Evolutionary conservation across 2,329 filamentous ascomycete genomes (phyloP).

Genomic region (Dactylella cylindrospora): DNA sequence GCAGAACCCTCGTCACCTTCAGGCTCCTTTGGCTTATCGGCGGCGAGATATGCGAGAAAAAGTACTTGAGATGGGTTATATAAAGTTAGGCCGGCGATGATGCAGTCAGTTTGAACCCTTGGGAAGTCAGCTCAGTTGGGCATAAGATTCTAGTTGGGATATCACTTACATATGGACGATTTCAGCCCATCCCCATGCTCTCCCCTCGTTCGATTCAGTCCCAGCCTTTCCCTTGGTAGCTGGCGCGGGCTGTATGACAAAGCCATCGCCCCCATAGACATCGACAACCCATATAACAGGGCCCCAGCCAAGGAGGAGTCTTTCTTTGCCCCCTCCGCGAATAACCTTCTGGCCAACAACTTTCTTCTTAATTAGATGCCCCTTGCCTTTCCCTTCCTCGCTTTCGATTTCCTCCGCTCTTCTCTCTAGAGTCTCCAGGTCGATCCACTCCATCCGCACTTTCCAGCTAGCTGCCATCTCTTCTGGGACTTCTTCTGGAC

Average conservation of each 20-base stretch:
- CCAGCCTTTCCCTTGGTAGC: conserved; percentile 25
- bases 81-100: conserved; percentile 93
- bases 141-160: neutral
- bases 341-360: conserved; percentile 47
- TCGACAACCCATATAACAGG: conserved; percentile 95
- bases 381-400: conserved; percentile 50
- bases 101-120: conserved; percentile 91
- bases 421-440: conserved; percentile 74
- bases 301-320: conserved; percentile 91
- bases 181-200: conserved; percentile 75
- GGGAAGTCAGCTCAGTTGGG: conserved; percentile 50
- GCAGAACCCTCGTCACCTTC: conserved; percentile 51
- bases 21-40: conserved; percentile 55
- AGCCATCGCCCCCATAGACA: conserved; percentile 72
- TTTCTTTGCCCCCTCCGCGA: conserved; percentile 57
- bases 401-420: conserved; percentile 61
- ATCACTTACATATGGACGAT: conserved; percentile 82
- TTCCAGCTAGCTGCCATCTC: conserved; percentile 98
- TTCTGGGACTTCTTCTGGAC: conserved; percentile 85
- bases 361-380: conserved; percentile 46
- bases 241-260: conserved; percentile 51
- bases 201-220: conserved; percentile 65
- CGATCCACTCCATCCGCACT: conserved; percentile 87
- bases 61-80: conserved; percentile 90
- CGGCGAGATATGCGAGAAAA: conserved; percentile 82